Base-by-base conservation (phyloP, 805 yeast genomes). In the Ogataea chonburiensis region DNA sequence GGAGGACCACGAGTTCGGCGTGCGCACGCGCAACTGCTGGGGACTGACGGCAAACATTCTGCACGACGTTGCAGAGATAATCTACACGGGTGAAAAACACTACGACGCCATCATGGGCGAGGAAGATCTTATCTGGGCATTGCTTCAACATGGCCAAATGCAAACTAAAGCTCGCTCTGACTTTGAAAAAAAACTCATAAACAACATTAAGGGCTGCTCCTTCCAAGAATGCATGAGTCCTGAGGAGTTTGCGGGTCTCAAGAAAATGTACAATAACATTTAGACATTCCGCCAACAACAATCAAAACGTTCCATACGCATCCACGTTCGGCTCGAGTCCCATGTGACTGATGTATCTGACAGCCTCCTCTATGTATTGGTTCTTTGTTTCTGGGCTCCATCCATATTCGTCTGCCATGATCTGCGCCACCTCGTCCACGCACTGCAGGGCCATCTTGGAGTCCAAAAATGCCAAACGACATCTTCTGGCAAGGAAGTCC, bases 401-500 rank as follows among this genome's bases (percentile, higher is more conserved):
- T 31, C 74, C 65, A 45, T 84, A 71, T 61, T 85, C 93, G 34
- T 75, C 69, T 49, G 79, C 88, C 93, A 89, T 84, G 46, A 86
- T 73, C 50, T 84, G 83, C 34, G 85, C 88, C 24, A 91, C 95
- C 45, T 81, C 83, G 45, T 87, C 94, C 38, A 89, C 79, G 11
- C 94, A 84, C 34, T 67, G 70, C 46, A 79, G 66, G 10, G 97
- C 96, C 47, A 83, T 87, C 60, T 78, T 78, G 26, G 93, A 86
- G 65, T 89, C 89, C 58, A 89, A 71, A 69, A 88, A 91, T 3
- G 96, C 95, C 59, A 86, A 78, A 65, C 98, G 79, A 36, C 91
- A 81, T 72, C 98, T 82, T 71, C 97, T 83, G 38, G 95, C 86
- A 48, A 89, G 70, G 71, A 89, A 87, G 63, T 89, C 98, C 39